Evolutionary conservation across 2,329 filamentous ascomycete genomes (phyloP).

Genomic region (Bipolaris sorokiniana): DNA sequence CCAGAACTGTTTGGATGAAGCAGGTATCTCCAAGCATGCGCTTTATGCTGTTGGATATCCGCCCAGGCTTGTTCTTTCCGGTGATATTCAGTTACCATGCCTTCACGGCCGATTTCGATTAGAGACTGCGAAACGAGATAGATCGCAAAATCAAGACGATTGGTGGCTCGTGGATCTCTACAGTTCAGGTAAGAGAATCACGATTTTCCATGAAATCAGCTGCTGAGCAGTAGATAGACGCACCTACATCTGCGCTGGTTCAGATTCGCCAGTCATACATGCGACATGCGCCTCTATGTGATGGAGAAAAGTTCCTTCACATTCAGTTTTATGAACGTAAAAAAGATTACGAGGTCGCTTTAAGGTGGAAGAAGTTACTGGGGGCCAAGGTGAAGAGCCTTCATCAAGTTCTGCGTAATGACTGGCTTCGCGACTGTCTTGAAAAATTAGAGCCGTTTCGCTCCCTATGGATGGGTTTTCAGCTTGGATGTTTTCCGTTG

Average conservation of each 20-base stretch:
- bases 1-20: background rate
- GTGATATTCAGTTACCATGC: slow-evolving; percentile 10
- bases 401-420: slow-evolving; percentile 11
- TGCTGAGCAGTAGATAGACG: too few species aligned
- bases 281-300: slow-evolving; percentile 4
- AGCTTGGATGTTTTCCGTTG: slow-evolving; percentile 14
- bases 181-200: slow-evolving; percentile 10
- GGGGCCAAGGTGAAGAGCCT: slow-evolving; percentile 16
- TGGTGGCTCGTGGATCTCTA: slow-evolving; percentile 21
- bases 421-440: slow-evolving; percentile 17
- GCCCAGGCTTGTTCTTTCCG: slow-evolving; percentile 9
- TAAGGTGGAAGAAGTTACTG: slow-evolving; percentile 10
- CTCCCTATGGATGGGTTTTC: slow-evolving; percentile 11
- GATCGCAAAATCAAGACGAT: background rate
- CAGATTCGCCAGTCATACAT: slow-evolving; percentile 14
- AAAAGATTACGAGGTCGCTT: slow-evolving; percentile 2
- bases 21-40: too few species aligned
- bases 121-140: slow-evolving; percentile 11
- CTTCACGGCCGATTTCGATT: slow-evolving; percentile 16
- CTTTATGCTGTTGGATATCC: slow-evolving; percentile 7
- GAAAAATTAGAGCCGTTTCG: slow-evolving; percentile 18
- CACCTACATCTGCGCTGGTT: background rate
- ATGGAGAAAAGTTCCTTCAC: slow-evolving; percentile 20
- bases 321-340: slow-evolving; percentile 17
- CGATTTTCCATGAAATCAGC: background rate